phyloP scores from a whole-genome alignment of 202 grass and related monocot genomes.

The Panicum hallii region DNA sequence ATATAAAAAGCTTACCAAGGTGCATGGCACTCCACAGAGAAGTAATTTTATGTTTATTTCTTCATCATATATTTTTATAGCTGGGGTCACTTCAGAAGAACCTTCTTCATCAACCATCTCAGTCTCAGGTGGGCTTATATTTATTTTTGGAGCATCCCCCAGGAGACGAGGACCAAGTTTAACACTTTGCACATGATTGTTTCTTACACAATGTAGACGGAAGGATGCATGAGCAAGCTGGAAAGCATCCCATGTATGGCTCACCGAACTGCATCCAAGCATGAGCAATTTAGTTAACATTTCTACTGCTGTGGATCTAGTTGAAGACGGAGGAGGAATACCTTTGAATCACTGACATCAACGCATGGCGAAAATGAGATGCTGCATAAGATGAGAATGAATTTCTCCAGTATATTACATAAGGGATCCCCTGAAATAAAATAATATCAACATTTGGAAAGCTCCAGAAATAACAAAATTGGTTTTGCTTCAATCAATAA shows the following conservation, averaged over 20 bases:
- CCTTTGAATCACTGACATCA: conserved; percentile 95
- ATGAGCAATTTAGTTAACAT: conserved; percentile 36
- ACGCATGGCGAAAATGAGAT: conserved; percentile 92
- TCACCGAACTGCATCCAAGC: conserved; percentile 75
- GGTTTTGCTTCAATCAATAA: conserved; percentile 4
- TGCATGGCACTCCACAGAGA: conserved; percentile 81
- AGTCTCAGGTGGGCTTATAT: conserved; percentile 64
- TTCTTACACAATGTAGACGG: conserved; percentile 78
- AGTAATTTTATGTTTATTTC: conserved; percentile 83
- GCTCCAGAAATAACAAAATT: conserved; percentile 27
- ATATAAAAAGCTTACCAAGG: conserved; percentile 63
- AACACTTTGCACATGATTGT: conserved; percentile 78
- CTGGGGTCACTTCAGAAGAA: conserved; percentile 61
- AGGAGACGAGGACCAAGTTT: conserved; percentile 87
- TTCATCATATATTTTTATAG: conserved; percentile 90
- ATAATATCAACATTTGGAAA: conserved; percentile 32
- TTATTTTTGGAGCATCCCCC: conserved; percentile 95
- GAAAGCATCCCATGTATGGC: conserved; percentile 99
- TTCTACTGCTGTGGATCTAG: neutral
- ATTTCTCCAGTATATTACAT: conserved; percentile 99
- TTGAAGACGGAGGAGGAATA: conserved; percentile 44
- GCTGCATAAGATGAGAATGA: conserved; percentile 85
- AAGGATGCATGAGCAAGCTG: conserved; percentile 98
- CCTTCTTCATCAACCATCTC: conserved; percentile 60
- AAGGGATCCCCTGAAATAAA: conserved; percentile 84